Conservation (phyloP, 164 flowering plant species). For the Stephania cephalantha region DNA sequence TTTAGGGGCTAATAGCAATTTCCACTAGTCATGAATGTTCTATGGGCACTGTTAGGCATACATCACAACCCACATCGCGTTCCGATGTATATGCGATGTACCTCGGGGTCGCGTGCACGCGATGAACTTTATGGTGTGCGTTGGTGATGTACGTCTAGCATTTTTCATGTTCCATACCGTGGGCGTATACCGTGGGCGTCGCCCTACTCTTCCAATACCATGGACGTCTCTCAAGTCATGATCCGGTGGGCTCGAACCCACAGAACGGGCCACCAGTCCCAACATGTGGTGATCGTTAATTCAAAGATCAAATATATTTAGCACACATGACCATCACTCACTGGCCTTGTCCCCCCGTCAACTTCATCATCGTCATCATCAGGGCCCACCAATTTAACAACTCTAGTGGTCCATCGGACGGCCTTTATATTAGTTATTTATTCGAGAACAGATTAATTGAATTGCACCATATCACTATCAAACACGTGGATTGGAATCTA, state of each 20-base stretch:
- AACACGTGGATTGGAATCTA: neutral
- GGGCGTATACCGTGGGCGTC: neutral
- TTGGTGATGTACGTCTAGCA: too few species aligned
- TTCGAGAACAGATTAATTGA: neutral
- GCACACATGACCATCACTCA: neutral
- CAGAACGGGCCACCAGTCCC: neutral
- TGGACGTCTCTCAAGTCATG: neutral
- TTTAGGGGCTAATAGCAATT: too few species aligned
- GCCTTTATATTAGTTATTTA: neutral
- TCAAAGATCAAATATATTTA: neutral
- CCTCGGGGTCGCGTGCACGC: too few species aligned
- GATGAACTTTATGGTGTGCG: too few species aligned
- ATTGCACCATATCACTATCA: neutral
- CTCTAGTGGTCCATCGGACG: neutral
- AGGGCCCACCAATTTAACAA: neutral
- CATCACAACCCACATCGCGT: too few species aligned
- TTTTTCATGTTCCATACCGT: too few species aligned
- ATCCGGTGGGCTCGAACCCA: conserved; percentile 1
- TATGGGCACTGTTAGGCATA: too few species aligned
- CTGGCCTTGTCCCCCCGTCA: neutral
- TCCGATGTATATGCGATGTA: too few species aligned
- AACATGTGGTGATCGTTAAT: neutral
- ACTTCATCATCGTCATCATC: neutral
- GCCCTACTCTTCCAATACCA: conserved; percentile 1
- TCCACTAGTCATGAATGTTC: too few species aligned